Conservation (phyloP, 2,329 filamentous ascomycete genomes). For the Colletotrichum sp. region DNA sequence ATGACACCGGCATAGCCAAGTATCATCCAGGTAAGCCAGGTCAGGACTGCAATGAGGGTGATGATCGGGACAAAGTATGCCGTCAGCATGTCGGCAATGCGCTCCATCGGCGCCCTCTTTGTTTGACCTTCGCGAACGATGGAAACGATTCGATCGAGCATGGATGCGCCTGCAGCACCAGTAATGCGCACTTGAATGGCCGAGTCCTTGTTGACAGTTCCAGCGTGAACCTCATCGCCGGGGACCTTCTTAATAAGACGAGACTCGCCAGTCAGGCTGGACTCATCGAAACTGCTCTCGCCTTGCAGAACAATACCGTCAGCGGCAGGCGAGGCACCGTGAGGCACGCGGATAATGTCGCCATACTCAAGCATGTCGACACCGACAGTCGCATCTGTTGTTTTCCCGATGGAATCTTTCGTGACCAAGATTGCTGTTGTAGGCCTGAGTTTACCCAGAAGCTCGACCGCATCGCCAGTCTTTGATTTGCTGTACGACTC, state of each 20-base stretch:
- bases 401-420: constrained; percentile 38
- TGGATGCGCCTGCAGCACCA: constrained; percentile 69
- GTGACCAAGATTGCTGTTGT: constrained; percentile 76
- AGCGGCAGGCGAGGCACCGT: constrained; percentile 83
- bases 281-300: constrained; percentile 81
- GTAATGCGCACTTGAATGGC: constrained; percentile 69
- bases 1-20: constrained; percentile 66
- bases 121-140: constrained; percentile 81
- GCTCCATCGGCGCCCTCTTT: constrained; percentile 76
- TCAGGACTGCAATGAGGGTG: constrained; percentile 70
- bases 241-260: constrained; percentile 66
- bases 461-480: constrained; percentile 84
- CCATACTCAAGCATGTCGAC: constrained; percentile 78
- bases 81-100: constrained; percentile 74
- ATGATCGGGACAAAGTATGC: constrained; percentile 80
- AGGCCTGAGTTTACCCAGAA: constrained; percentile 78
- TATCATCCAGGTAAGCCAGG: constrained; percentile 74
- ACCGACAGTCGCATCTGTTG: constrained; percentile 45
- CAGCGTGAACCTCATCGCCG: constrained; percentile 72
- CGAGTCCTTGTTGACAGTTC: constrained; percentile 74
- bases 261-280: constrained; percentile 84
- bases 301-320: constrained; percentile 74
- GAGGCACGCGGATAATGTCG: constrained; percentile 75
- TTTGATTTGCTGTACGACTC: constrained; percentile 93
- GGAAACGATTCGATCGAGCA: constrained; percentile 81